Conservation (phyloP, 305 asterid species). For the Withania somnifera region DNA sequence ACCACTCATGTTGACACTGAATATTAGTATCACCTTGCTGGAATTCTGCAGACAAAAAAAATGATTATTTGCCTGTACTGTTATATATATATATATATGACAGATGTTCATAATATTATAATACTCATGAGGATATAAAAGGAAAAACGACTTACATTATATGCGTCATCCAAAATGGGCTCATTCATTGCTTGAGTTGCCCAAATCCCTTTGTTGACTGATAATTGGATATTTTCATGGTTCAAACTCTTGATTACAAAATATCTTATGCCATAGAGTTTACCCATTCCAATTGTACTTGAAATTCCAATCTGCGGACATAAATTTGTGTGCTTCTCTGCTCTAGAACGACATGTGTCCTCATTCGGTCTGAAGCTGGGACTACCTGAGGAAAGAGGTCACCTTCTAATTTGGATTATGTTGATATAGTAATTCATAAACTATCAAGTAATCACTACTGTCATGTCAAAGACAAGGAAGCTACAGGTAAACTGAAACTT, state of each 20-base stretch:
- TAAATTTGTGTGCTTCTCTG: constrained; percentile 32
- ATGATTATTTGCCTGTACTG: constrained; percentile 7
- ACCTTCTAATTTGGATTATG: constrained; percentile 6
- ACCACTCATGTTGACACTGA: constrained; percentile 92
- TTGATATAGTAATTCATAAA: not conserved
- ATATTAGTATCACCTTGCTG: constrained; percentile 85
- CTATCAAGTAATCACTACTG: not conserved
- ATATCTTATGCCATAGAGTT: constrained; percentile 43
- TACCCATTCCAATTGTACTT: constrained; percentile 38
- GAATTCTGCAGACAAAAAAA: constrained; percentile 55
- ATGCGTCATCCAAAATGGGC: constrained; percentile 92
- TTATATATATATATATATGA: constrained; percentile 1
- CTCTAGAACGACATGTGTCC: constrained; percentile 41
- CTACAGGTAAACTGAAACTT: not conserved
- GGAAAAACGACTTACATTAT: constrained; percentile 55
- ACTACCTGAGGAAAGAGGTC: constrained; percentile 29
- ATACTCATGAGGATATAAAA: not conserved
- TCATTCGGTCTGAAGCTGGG: constrained; percentile 34
- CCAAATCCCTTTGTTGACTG: constrained; percentile 82
- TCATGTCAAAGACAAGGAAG: not conserved
- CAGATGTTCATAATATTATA: not conserved
- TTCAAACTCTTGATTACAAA: constrained; percentile 90
- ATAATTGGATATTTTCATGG: constrained; percentile 75
- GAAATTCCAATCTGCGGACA: constrained; percentile 41
- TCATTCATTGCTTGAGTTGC: constrained; percentile 98